Evolutionary conservation across 257 asterid genomes (phyloP).

Genomic region (Solanum habrochaites): DNA sequence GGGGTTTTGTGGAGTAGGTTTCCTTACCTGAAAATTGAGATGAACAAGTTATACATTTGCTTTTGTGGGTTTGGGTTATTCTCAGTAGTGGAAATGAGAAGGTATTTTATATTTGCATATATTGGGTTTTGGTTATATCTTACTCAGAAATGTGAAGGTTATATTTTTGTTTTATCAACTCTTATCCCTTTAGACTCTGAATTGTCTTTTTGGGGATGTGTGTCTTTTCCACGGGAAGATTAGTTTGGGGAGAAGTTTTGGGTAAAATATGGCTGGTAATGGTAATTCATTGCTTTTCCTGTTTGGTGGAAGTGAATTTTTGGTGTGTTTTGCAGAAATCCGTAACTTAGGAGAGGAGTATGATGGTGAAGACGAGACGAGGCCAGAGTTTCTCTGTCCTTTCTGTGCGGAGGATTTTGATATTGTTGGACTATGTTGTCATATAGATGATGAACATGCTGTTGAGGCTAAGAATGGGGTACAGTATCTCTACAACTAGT

Average conservation of each 20-base stretch:
- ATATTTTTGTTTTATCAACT: background rate
- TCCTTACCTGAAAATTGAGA: background rate
- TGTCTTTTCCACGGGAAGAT: background rate
- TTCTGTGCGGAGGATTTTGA: slow-evolving; percentile 82
- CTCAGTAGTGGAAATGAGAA: background rate
- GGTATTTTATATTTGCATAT: background rate
- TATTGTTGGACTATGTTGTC: slow-evolving; percentile 84
- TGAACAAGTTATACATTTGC: background rate
- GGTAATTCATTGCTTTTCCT: background rate
- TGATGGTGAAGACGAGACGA: slow-evolving; percentile 47
- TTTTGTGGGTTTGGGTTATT: background rate
- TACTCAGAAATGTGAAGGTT: background rate
- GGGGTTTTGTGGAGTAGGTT: background rate
- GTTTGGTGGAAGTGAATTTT: background rate
- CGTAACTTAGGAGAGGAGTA: slow-evolving; percentile 50
- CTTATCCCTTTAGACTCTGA: background rate
- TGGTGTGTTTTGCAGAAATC: slow-evolving; percentile 23
- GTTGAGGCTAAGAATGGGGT: slow-evolving; percentile 83
- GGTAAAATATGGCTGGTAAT: background rate
- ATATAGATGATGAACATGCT: slow-evolving; percentile 77
- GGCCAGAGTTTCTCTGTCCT: slow-evolving; percentile 70
- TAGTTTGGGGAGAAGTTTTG: background rate
- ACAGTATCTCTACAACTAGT: background rate
- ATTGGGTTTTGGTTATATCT: background rate
- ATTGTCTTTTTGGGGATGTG: background rate